Conservation (phyloP, 2,329 filamentous ascomycete species). For the Diaporthe eres region DNA sequence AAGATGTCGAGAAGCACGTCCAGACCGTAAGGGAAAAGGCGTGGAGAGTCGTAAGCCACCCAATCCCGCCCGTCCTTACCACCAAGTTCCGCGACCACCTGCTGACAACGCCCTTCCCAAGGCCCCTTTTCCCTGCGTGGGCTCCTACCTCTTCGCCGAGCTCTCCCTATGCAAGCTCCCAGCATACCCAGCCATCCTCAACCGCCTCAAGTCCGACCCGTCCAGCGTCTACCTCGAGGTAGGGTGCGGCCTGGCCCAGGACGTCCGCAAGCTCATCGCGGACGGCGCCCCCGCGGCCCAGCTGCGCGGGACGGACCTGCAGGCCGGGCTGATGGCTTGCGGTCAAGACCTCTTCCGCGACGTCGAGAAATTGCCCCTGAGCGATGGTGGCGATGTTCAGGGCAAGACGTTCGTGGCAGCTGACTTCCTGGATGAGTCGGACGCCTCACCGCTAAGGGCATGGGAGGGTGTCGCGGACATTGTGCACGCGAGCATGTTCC, state of each 20-base stretch:
- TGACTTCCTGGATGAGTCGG: background rate
- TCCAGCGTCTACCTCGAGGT: background rate
- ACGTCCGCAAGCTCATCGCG: background rate
- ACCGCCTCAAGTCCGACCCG: background rate
- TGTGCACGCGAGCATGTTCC: constrained; percentile 4
- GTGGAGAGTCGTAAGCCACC: background rate
- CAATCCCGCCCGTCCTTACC: rapidly evolving
- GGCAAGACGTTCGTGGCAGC: background rate
- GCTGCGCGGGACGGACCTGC: background rate
- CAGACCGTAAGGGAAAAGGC: background rate
- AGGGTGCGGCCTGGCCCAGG: background rate
- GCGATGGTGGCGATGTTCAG: too few species aligned
- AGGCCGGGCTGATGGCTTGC: background rate
- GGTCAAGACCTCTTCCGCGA: background rate
- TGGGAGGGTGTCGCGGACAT: background rate
- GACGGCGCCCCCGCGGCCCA: background rate
- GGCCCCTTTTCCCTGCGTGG: background rate
- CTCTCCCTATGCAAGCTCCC: background rate
- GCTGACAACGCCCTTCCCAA: background rate
- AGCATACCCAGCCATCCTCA: background rate
- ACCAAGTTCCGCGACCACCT: background rate
- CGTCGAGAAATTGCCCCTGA: background rate
- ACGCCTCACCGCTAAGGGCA: background rate
- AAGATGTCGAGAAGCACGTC: background rate
- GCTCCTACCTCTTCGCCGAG: background rate